phyloP scores from a whole-genome alignment of 2,329 filamentous ascomycete species.

The Aureobasidium sp. region DNA sequence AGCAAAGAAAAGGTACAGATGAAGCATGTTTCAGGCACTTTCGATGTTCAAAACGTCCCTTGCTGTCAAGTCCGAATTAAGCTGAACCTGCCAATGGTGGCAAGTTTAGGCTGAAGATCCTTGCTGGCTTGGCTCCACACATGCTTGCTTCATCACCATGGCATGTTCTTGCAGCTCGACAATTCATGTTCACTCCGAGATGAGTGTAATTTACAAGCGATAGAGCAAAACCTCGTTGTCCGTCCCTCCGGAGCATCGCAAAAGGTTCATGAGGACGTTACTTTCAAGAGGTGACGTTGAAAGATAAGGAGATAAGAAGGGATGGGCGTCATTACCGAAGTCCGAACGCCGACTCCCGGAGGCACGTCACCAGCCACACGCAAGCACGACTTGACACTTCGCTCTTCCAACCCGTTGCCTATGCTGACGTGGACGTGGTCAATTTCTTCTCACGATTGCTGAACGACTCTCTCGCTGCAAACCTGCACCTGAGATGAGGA shows the following conservation, averaged over 20 bases:
- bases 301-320: background rate
- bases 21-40: background rate
- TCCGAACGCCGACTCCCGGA: background rate
- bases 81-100: slow-evolving; percentile 8
- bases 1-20: background rate
- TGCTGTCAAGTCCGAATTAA: background rate
- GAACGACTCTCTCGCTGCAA: background rate
- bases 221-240: background rate
- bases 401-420: background rate
- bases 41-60: background rate
- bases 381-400: slow-evolving; percentile 2
- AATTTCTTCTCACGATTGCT: background rate
- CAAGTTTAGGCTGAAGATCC: slow-evolving; percentile 1
- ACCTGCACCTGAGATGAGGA: background rate
- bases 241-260: background rate
- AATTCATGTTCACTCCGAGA: background rate
- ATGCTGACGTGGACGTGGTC: slow-evolving; percentile 7
- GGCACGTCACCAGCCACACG: slow-evolving; percentile 10
- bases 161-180: background rate
- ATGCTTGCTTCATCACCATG: background rate
- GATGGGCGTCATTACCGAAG: background rate
- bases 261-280: no score
- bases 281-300: background rate
- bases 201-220: no score
- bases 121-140: background rate